A percentile compares a stretch with the other conserved stretches of the same genome.
phyloP scores from a whole-genome alignment of 345 rosid species.

The Theobroma cacao region DNA sequence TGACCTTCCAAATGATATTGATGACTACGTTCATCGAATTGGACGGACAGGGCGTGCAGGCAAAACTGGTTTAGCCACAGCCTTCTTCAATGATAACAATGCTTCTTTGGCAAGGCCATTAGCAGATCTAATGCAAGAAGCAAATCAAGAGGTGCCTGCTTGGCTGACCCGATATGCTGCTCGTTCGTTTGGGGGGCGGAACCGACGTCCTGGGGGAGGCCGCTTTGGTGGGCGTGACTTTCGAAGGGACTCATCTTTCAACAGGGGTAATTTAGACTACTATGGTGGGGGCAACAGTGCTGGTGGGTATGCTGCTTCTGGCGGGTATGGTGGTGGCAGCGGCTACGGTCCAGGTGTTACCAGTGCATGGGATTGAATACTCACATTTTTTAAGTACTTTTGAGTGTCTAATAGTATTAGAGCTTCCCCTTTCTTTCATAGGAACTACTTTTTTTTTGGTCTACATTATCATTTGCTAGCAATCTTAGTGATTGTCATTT shows the following conservation, averaged over 20 bases:
- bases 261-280: slow-evolving; percentile 57
- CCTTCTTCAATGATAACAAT: slow-evolving; percentile 88
- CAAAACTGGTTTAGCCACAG: slow-evolving; percentile 86
- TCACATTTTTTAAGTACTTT: slow-evolving; percentile 4
- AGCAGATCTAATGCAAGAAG: slow-evolving; percentile 84
- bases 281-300: slow-evolving; percentile 53
- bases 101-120: slow-evolving; percentile 65
- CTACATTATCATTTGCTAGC: slow-evolving; percentile 17
- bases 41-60: slow-evolving; percentile 99
- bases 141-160: slow-evolving; percentile 92
- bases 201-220: slow-evolving; percentile 79
- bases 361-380: slow-evolving; percentile 73
- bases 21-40: slow-evolving; percentile 95
- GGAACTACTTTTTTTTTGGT: slow-evolving; percentile 8
- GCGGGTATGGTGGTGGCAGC: slow-evolving; percentile 42
- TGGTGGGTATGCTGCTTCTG: slow-evolving; percentile 33
- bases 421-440: slow-evolving; percentile 15
- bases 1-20: slow-evolving; percentile 94
- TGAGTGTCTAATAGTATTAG: slow-evolving; percentile 18
- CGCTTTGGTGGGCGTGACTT: slow-evolving; percentile 93
- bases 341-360: slow-evolving; percentile 52
- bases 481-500: slow-evolving; percentile 15
- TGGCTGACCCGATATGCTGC: slow-evolving; percentile 89
- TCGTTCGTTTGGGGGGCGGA: slow-evolving; percentile 60
- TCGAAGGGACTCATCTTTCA: slow-evolving; percentile 63